phyloP scores from a whole-genome alignment of 768 basidiomycete genomes.

The Hortiboletus flavorubellus region DNA sequence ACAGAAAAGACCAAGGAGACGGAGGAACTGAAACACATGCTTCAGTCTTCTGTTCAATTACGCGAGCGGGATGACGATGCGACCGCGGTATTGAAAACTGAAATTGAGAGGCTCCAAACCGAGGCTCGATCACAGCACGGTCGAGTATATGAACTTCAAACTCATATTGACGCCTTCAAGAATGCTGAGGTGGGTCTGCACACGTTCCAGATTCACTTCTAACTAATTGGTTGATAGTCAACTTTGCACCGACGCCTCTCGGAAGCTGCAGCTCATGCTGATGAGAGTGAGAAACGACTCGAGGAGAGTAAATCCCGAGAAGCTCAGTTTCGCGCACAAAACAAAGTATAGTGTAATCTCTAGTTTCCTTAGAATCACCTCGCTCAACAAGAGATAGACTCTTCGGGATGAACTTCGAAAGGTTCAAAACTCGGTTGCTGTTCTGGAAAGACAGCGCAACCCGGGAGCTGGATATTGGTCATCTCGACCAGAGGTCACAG shows the following conservation, averaged over 20 bases:
- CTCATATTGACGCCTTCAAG: conserved; percentile 44
- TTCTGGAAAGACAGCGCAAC: conserved; percentile 87
- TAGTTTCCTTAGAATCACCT: neutral
- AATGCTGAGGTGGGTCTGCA: conserved; percentile 59
- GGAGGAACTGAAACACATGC: conserved; percentile 60
- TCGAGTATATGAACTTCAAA: conserved; percentile 54
- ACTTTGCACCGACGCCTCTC: conserved; percentile 42
- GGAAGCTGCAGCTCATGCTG: conserved; percentile 48
- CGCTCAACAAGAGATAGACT: conserved; percentile 47
- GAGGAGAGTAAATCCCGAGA: conserved; percentile 75
- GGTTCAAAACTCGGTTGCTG: conserved; percentile 87
- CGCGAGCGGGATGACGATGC: conserved; percentile 57
- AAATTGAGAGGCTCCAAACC: conserved; percentile 51
- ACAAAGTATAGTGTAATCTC: conserved; percentile 69
- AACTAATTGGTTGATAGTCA: conserved; percentile 32
- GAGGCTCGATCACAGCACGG: conserved; percentile 47
- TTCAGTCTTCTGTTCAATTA: conserved; percentile 57
- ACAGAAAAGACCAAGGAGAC: conserved; percentile 73
- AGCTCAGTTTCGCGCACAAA: conserved; percentile 63
- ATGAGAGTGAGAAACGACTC: conserved; percentile 58
- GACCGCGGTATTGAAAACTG: conserved; percentile 47
- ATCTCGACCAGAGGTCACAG: conserved; percentile 36
- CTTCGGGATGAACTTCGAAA: conserved; percentile 94
- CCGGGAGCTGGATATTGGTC: conserved; percentile 95
- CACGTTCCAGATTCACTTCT: neutral